These are phyloP conservation scores for Breviolum minutum DNA, from an alignment of 73 alveolate species.

Conservation along the genomic window DNA sequence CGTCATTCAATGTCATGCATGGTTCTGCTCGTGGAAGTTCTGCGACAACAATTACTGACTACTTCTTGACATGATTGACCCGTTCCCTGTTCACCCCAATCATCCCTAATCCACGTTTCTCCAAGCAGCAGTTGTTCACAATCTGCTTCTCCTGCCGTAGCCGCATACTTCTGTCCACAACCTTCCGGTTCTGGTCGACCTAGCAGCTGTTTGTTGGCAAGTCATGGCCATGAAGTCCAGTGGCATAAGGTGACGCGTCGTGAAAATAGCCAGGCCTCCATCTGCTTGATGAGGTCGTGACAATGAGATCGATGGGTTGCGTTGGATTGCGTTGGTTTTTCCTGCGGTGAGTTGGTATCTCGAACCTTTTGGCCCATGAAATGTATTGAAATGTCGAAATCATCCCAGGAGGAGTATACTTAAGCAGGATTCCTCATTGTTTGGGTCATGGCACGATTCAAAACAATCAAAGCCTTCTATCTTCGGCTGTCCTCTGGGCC, in stretches of 20 bases:
- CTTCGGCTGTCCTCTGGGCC: conserved; percentile 51
- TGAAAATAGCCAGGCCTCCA: conserved; percentile 12
- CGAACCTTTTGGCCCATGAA: too few species aligned
- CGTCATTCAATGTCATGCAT: too few species aligned
- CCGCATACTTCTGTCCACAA: conserved; percentile 79
- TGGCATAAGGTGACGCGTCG: not conserved
- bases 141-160: conserved; percentile 89
- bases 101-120: not conserved
- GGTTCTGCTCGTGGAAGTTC: too few species aligned
- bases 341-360: not conserved
- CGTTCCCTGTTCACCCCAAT: not conserved
- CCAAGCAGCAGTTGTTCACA: conserved; percentile 74
- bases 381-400: too few species aligned
- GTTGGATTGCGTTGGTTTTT: conserved; percentile 57
- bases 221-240: not conserved
- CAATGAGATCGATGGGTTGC: conserved; percentile 61
- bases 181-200: conserved; percentile 82
- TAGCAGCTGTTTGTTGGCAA: not conserved
- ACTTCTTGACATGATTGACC: not conserved
- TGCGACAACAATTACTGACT: too few species aligned
- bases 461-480: too few species aligned
- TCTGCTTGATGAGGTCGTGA: conserved; percentile 86
- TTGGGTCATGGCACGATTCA: too few species aligned
- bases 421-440: too few species aligned
- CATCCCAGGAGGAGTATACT: too few species aligned